Evolutionary conservation across 2,329 filamentous ascomycete species (phyloP), one percentile per base, ranked within the genome.

Genomic region (Colletotrichum liriopes): DNA sequence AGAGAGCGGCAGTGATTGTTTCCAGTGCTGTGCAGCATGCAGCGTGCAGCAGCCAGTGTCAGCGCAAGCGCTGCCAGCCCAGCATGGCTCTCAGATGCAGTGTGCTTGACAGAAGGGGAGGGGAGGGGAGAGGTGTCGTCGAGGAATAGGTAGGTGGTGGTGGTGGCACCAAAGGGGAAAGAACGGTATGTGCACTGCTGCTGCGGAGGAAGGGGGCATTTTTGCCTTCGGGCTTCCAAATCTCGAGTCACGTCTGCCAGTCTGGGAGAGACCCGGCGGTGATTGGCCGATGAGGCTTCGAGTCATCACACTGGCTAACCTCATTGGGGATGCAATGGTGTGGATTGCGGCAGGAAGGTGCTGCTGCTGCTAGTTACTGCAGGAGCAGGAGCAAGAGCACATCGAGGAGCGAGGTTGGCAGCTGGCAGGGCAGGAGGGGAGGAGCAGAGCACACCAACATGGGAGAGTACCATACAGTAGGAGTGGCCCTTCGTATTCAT

Each of bases 261-360:
- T 26, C 43, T 51, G 14, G 14, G 20, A 20, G 29, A 20, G 29
- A 32, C 52, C 23, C 14, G 37, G 12, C 65, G 51, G 51, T 47
- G 43, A 72, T 72, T 72, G 65, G 69, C 45, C 23, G n/a, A 47
- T 8, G 29, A n/a, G 6, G 43, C 51, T 23, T 35, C 51, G 20
- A 37, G 51, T 49, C 51, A 69, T 72, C 69, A 72, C 69, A 72
- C 52, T 7, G 43, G 49, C 69, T 69, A 72, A 45, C 65, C 66
- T 39, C 3, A 60, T 55, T 35, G 3, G 55, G 64, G 26, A 39
- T 39, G 23, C 20, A 41, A 16, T 20, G 58, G 61, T 20, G 49
- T 43, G 60, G 29, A 37, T 49, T 39, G 61, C 32, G 35, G 45
- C 29, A 63, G 60, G 60, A 49, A 23, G 43, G 12, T 23, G 32